These are phyloP conservation scores for Chrysoporthe cubensis DNA, from an alignment of 2,329 filamentous ascomycete genomes.

Conservation along the genomic window DNA sequence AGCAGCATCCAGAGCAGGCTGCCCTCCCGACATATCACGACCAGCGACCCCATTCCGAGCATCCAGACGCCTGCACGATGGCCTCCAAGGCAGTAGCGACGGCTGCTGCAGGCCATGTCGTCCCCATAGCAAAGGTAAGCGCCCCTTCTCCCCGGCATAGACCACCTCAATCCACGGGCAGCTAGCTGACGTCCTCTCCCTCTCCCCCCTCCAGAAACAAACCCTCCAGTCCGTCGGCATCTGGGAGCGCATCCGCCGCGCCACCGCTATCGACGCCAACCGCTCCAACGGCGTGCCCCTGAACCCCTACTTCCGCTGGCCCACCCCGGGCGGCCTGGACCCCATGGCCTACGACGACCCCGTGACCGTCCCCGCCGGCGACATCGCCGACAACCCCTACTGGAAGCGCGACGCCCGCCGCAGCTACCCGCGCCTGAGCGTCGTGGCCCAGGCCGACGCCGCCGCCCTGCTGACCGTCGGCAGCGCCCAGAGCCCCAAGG, in stretches of 20 bases:
- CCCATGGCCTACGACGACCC: conserved; percentile 78
- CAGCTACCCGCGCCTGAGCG: conserved; percentile 78
- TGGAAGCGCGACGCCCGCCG: conserved; percentile 93
- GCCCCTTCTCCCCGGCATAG: conserved; percentile 28
- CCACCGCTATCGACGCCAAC: conserved; percentile 80
- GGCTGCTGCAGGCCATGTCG: conserved; percentile 55
- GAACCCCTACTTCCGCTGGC: conserved; percentile 90
- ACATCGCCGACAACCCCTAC: conserved; percentile 90
- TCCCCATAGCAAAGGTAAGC: conserved; percentile 63
- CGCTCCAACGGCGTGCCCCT: conserved; percentile 91
- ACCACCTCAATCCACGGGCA: conserved; percentile 1
- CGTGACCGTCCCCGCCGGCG: conserved; percentile 80
- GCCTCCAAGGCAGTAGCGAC: conserved; percentile 64
- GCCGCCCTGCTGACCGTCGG: conserved; percentile 85
- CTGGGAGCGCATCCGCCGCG: conserved; percentile 81
- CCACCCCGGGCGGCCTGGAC: conserved; percentile 74
- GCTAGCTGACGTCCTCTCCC: conserved; percentile 28
- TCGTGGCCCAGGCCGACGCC: conserved; percentile 81
- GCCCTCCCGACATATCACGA: conserved; percentile 25
- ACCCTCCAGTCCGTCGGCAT: conserved; percentile 87
- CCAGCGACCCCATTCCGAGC: conserved; percentile 10
- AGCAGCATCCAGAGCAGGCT: conserved; percentile 19
- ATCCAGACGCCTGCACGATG: conserved; percentile 52
- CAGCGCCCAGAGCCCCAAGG: conserved; percentile 78
- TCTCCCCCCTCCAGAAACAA: conserved; percentile 73